These are phyloP conservation scores for Colletotrichum nymphaeae DNA, from an alignment of 2,329 filamentous ascomycete genomes.

Conservation along the genomic window DNA sequence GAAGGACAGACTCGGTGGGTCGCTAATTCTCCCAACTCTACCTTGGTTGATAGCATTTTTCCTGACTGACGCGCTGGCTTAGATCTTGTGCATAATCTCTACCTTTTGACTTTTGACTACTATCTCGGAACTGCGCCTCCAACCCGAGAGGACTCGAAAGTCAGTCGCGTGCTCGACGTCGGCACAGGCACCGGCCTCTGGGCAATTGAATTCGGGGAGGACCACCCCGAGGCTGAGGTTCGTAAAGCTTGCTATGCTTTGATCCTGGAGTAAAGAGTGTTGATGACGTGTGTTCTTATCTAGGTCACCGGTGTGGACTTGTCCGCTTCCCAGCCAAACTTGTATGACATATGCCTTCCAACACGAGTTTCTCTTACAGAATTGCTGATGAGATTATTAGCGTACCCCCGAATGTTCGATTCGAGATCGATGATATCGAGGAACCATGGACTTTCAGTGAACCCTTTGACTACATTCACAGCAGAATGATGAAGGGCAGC, in stretches of 20 bases:
- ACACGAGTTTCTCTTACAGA: too few species aligned
- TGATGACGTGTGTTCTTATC: too few species aligned
- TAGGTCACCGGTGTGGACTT: conserved; percentile 64
- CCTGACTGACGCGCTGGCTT: neutral
- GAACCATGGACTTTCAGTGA: conserved; percentile 49
- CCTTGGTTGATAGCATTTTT: neutral
- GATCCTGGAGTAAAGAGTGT: too few species aligned
- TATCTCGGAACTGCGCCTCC: conserved; percentile 43
- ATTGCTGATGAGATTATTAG: conserved; percentile 21
- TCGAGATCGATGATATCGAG: conserved; percentile 56
- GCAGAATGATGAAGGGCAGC: conserved; percentile 34
- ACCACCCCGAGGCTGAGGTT: conserved; percentile 44
- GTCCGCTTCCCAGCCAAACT: conserved; percentile 62
- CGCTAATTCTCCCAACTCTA: neutral
- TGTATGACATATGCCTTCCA: conserved; percentile 50
- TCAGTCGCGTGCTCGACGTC: conserved; percentile 37
- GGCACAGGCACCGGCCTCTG: conserved; percentile 42
- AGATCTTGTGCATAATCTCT: conserved; percentile 51
- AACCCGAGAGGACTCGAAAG: conserved; percentile 18
- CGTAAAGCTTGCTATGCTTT: neutral
- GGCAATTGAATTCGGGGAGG: conserved; percentile 42
- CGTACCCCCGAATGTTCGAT: conserved; percentile 57
- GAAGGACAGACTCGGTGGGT: conserved; percentile 19
- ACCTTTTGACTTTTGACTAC: conserved; percentile 44
- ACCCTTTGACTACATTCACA: conserved; percentile 43